Base-by-base conservation (phyloP, 257 asterid species). In the Solanum pimpinellifolium region DNA sequence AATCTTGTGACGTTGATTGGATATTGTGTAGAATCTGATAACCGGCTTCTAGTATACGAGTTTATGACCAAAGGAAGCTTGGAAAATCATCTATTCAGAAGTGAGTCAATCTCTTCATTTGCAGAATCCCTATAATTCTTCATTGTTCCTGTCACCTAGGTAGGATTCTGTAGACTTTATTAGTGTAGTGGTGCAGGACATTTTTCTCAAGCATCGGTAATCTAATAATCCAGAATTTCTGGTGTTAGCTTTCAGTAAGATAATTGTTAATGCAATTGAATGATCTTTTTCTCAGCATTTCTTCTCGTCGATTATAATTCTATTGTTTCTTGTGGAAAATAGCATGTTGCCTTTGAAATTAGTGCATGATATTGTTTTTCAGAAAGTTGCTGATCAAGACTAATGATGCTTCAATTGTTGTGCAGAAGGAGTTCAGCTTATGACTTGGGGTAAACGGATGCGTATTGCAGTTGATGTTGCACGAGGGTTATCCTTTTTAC, bases 1-100 rank as follows among this genome's bases (percentile, higher is more conserved):
- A 95, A 93, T 87, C 90, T 95, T 88, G 98, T 95, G 87, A 95
- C 90, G 92, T 92, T 95, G 66, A 91, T 95, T 33, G 98, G 97
- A n/a, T 94, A 92, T 83, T 95, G 98, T 47, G 85, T 95, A 11
- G 98, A 95, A 87, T 88, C 91, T 83, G 91, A 95, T 37, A 90
- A 93, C 72, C 86, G 92, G 87, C 93, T 95, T 83, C 86, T 95
- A 14, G 98, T 95, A 5, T 95, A 95, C 6, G 97, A 95, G 87
- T 95, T 88, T 92, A 90, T 95, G 97, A 93, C 94, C 25, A 91
- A 90, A 86, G 98, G 98, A 88, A 90, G 98, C 92, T 87, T 95
- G 92, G 98, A 95, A 88, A 95, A 93, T 87, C 98, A 95, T 88
- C 90, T 95, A 25, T 95, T 93, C 49, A 93, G 90, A 85, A 93